A percentile compares a stretch with the other conserved stretches of the same genome.
Conservation (phyloP, 2,329 filamentous ascomycete genomes). For the Escovopsis weberi region DNA sequence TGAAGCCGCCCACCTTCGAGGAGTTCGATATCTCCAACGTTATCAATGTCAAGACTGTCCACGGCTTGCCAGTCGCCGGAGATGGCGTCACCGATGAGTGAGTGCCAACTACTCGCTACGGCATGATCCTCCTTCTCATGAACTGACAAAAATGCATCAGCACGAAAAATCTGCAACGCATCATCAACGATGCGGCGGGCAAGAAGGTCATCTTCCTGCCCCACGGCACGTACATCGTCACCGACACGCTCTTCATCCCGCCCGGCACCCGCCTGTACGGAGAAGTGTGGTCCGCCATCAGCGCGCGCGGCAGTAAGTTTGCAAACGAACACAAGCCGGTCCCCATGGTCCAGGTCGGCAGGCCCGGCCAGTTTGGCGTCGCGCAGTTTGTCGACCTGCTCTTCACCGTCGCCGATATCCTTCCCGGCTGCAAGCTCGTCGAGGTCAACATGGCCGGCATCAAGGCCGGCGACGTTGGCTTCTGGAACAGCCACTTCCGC, state of each 20-base stretch:
- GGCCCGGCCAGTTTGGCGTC: constrained; percentile 28
- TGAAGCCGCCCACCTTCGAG: constrained; percentile 16
- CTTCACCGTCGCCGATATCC: constrained; percentile 31
- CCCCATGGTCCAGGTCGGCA: constrained; percentile 35
- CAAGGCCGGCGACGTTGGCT: constrained; percentile 29
- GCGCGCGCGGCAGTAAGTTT: constrained; percentile 30
- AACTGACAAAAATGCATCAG: constrained; percentile 1
- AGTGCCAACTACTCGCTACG: neutral
- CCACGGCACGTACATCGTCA: constrained; percentile 33
- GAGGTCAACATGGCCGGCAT: constrained; percentile 33
- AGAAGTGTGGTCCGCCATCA: constrained; percentile 16
- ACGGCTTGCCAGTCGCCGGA: constrained; percentile 23
- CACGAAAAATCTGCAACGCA: constrained; percentile 7
- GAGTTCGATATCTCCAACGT: constrained; percentile 25
- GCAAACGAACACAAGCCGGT: constrained; percentile 25
- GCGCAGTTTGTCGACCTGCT: constrained; percentile 35
- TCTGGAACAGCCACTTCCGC: constrained; percentile 29
- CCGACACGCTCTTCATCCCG: constrained; percentile 35
- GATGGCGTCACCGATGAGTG: constrained; percentile 24
- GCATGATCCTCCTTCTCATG: neutral
- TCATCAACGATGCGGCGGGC: constrained; percentile 8
- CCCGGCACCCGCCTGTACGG: constrained; percentile 7
- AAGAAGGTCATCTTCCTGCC: constrained; percentile 28
- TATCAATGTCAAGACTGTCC: constrained; percentile 31
- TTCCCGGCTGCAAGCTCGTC: constrained; percentile 22